A percentile compares a stretch with the other conserved stretches of the same genome.
Conservation (phyloP, 306 rosid species). For the Lathyrus tuberosus region DNA sequence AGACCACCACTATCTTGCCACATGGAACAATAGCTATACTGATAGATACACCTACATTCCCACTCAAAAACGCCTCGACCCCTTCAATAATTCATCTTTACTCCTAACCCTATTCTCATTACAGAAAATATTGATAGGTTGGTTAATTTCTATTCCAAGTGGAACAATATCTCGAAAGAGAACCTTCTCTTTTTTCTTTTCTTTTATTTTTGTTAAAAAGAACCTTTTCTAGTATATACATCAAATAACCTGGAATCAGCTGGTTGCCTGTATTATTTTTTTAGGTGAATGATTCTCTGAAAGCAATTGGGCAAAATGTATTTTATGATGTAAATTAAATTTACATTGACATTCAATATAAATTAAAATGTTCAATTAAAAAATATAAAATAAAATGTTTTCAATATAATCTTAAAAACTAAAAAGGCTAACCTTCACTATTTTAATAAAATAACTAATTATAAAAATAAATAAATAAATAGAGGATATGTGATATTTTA, state of each 20-base stretch:
- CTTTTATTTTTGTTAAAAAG: not conserved
- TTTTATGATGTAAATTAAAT: no score
- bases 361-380: no score
- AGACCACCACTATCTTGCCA: slow-evolving; percentile 47
- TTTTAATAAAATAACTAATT: no score
- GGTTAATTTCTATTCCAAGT: slow-evolving; percentile 9
- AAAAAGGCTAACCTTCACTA: no score
- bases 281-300: slow-evolving; percentile 1
- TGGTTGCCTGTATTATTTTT: slow-evolving; percentile 1
- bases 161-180: slow-evolving; percentile 3
- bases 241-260: slow-evolving; percentile 22
- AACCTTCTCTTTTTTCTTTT: slow-evolving; percentile 7
- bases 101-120: slow-evolving; percentile 27
- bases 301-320: not conserved
- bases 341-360: no score
- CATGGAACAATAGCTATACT: slow-evolving; percentile 18
- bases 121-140: slow-evolving; percentile 1
- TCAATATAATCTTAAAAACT: no score
- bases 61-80: slow-evolving; percentile 26
- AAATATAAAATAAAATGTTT: no score
- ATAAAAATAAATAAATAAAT: no score
- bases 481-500: no score
- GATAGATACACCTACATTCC: slow-evolving; percentile 22
- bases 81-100: slow-evolving; percentile 42
- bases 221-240: slow-evolving; percentile 10